phyloP scores from a whole-genome alignment of 306 rosid species.

The Dryas alaskensis region DNA sequence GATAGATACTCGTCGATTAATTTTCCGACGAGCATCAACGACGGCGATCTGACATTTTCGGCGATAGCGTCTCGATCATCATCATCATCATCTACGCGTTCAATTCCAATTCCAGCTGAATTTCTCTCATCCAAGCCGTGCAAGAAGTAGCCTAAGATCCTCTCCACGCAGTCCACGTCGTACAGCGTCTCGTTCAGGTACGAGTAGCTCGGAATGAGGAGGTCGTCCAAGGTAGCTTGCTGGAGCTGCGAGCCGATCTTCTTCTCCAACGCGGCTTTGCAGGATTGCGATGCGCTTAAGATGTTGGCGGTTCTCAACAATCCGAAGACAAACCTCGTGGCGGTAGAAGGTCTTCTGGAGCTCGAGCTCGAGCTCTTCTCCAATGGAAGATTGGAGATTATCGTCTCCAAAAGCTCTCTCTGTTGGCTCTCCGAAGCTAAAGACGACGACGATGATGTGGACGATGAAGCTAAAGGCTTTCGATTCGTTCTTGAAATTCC shows the following conservation, averaged over 20 bases:
- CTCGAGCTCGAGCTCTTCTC: slow-evolving; percentile 39
- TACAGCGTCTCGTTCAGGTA: slow-evolving; percentile 84
- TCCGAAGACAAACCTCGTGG: slow-evolving; percentile 70
- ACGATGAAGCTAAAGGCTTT: slow-evolving; percentile 51
- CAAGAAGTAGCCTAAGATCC: slow-evolving; percentile 56
- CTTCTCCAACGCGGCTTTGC: slow-evolving; percentile 72
- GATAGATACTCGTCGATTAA: slow-evolving; percentile 77
- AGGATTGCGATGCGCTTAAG: slow-evolving; percentile 57
- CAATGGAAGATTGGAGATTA: slow-evolving; percentile 63
- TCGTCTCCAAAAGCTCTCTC: slow-evolving; percentile 70
- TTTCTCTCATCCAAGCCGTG: slow-evolving; percentile 44
- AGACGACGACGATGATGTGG: slow-evolving; percentile 23
- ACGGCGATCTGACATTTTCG: slow-evolving; percentile 41
- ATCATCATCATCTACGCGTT: not conserved
- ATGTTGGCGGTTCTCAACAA: slow-evolving; percentile 73
- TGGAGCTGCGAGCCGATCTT: slow-evolving; percentile 85
- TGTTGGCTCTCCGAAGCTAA: slow-evolving; percentile 60
- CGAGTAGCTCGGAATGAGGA: slow-evolving; percentile 89
- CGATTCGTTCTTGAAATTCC: slow-evolving; percentile 74
- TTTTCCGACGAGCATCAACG: slow-evolving; percentile 77
- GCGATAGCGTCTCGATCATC: not conserved
- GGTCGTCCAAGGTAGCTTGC: slow-evolving; percentile 85
- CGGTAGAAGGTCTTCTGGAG: slow-evolving; percentile 36
- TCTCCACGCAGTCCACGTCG: slow-evolving; percentile 81
- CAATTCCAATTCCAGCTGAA: slow-evolving; percentile 15